A percentile compares a stretch with the other conserved stretches of the same genome.
Evolutionary conservation across 306 rosid species (phyloP).

Genomic region (Cicer yamashitae): DNA sequence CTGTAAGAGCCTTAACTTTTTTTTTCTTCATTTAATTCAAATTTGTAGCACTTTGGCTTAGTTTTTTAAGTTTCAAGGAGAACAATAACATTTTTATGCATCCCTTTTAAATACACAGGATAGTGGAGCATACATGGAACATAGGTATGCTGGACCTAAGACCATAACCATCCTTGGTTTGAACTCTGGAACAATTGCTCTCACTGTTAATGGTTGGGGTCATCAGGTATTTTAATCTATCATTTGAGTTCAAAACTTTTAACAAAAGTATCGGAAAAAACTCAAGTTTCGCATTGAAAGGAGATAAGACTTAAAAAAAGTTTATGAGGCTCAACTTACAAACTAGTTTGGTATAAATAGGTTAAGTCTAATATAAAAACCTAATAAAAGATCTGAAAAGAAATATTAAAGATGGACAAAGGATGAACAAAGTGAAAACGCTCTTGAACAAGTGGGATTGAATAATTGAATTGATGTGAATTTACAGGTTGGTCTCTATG

Average conservation of each 20-base stretch:
- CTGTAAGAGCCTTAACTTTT: conserved; percentile 63
- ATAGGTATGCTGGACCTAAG: conserved; percentile 82
- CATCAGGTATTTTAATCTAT: conserved; percentile 57
- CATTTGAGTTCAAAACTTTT: neutral
- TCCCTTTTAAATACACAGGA: conserved; percentile 58
- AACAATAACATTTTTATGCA: neutral
- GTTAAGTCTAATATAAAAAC: no score
- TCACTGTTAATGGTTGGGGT: conserved; percentile 82
- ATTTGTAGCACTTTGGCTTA: neutral
- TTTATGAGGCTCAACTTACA: no score
- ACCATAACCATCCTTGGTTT: conserved; percentile 66
- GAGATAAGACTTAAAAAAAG: no score
- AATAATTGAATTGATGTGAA: conserved; percentile 14
- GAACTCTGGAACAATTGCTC: conserved; percentile 75
- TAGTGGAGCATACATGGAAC: conserved; percentile 98
- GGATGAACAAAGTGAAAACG: neutral
- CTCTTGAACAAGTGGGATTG: neutral
- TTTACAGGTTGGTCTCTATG: conserved; percentile 68
- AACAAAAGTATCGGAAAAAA: no score
- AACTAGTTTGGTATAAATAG: no score
- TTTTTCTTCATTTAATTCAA: conserved; percentile 10
- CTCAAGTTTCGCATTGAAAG: no score
- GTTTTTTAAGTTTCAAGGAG: conserved; percentile 18
- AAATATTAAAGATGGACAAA: neutral
- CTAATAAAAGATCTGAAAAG: neutral